phyloP scores from a whole-genome alignment of 306 rosid genomes.

The Gillenia trifoliata region DNA sequence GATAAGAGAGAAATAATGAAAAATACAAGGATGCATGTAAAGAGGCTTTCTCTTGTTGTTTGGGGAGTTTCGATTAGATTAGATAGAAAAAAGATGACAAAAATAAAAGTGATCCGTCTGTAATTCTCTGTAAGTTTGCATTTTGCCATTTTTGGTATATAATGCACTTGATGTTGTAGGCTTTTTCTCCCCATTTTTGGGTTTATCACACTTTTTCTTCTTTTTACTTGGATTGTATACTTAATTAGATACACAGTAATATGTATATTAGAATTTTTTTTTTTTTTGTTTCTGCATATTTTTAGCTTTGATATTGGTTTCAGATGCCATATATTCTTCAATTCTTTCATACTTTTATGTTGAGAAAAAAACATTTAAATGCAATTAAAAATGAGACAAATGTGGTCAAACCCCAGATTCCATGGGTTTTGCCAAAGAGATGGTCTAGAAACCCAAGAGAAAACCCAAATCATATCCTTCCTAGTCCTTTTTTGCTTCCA shows the following conservation, averaged over 20 bases:
- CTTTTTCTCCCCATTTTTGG: constrained; percentile 9
- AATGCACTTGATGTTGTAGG: neutral
- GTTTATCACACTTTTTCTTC: neutral
- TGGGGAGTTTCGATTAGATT: constrained; percentile 16
- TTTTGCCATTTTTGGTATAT: neutral
- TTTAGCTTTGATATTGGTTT: too few relatives aligned
- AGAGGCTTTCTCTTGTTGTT: constrained; percentile 8
- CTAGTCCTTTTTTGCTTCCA: too few relatives aligned
- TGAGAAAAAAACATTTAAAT: too few relatives aligned
- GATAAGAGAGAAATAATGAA: neutral
- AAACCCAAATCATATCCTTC: too few relatives aligned
- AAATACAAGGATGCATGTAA: neutral
- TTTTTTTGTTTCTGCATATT: neutral
- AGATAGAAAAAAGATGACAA: neutral
- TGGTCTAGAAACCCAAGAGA: too few relatives aligned
- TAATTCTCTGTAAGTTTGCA: neutral
- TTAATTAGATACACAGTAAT: neutral
- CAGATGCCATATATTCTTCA: neutral
- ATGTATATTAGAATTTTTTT: neutral
- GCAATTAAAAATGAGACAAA: neutral
- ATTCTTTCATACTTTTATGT: too few relatives aligned
- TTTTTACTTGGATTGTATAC: constrained; percentile 10
- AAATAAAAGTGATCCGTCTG: constrained; percentile 7
- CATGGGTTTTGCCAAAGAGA: too few relatives aligned
- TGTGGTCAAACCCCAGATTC: too few relatives aligned